Base-by-base conservation (phyloP, 225 moss, liverwort and hornwort genomes). In the Lunularia cruciata region DNA sequence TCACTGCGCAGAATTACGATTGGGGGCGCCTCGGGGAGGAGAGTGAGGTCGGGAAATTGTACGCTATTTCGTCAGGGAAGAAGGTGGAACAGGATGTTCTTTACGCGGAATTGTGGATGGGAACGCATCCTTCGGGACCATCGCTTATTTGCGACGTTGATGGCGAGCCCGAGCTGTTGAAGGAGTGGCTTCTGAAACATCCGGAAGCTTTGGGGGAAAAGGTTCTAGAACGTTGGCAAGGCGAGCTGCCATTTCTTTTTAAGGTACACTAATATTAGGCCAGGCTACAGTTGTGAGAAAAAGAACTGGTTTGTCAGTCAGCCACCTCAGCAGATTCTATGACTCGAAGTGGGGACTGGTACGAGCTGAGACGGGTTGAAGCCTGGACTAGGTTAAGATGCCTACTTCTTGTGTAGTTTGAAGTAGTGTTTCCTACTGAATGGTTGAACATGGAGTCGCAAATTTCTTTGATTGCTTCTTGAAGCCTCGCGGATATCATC, bases 61-160 rank as follows among this genome's bases (percentile, higher is more conserved):
- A 92, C 42, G 82, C 83, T 33, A 57, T 80, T 20, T 81, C 90
- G 13, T 88, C 90, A 6, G 88, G 92, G 19, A 76, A 81, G 42
- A 74, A 67, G 12, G 77, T 87, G 60, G 70, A 83, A 40, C 81
- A 77, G 43, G 83, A 89, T 48, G 78, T 88, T 22, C 92, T 90
- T 0, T 90, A 92, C 47, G 90, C 90, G 43, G 92, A 96, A 84
- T 76, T 96, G 48, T 96, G 92, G 96, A 92, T 96, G 96, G 96
- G 96, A 20, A 92, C 92, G 40, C 92, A 96, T 87, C 68, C 75
- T 22, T 96, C 92, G 2, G 89, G 85, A 8, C 96, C 92, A 2
- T 92, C 92, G 18, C 49, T 82, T 19, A 79, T 92, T 9, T 78
- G 56, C 19, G 83, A 73, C 38, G 76, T 72, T 1, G 79, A 60